Conservation (phyloP, 2,329 filamentous ascomycete species). For the Thelonectria olida region DNA sequence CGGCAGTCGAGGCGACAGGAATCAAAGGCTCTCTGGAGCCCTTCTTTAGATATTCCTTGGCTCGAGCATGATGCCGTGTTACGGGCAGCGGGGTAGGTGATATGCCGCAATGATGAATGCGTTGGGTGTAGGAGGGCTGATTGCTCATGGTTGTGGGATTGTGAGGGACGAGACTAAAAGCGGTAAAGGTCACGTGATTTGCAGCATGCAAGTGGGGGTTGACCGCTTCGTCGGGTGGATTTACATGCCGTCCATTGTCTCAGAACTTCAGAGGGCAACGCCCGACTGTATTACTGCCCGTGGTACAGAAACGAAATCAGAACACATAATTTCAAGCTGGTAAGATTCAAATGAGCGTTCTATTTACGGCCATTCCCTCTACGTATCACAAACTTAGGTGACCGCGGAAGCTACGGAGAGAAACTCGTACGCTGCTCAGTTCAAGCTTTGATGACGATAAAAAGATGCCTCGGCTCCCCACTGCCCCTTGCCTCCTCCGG, state of each 20-base stretch:
- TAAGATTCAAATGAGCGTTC: too few species aligned
- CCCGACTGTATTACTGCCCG: too few species aligned
- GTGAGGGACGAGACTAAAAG: conserved; percentile 25
- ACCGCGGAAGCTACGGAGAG: too few species aligned
- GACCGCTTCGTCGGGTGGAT: not conserved
- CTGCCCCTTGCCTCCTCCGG: not conserved
- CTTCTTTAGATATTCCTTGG: conserved; percentile 1
- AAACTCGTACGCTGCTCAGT: too few species aligned
- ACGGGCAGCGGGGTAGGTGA: conserved; percentile 17
- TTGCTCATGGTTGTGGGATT: conserved; percentile 36
- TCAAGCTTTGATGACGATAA: not conserved
- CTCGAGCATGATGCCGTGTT: conserved; percentile 16
- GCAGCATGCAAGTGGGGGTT: conserved; percentile 4
- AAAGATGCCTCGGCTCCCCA: conserved; percentile 14
- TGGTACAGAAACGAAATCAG: too few species aligned
- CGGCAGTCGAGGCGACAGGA: conserved; percentile 3
- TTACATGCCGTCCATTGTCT: too few species aligned
- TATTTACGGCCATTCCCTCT: too few species aligned
- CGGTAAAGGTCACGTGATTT: conserved; percentile 31
- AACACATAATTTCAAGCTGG: too few species aligned
- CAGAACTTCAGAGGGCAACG: too few species aligned
- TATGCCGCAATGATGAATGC: conserved; percentile 29
- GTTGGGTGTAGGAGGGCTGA: conserved; percentile 34
- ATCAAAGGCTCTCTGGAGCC: not conserved
- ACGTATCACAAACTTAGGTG: too few species aligned